Evolutionary conservation across 1,284 basidiomycete species (phyloP), one percentile per base, ranked within the genome.

Genomic region (Spongiforma sp.): DNA sequence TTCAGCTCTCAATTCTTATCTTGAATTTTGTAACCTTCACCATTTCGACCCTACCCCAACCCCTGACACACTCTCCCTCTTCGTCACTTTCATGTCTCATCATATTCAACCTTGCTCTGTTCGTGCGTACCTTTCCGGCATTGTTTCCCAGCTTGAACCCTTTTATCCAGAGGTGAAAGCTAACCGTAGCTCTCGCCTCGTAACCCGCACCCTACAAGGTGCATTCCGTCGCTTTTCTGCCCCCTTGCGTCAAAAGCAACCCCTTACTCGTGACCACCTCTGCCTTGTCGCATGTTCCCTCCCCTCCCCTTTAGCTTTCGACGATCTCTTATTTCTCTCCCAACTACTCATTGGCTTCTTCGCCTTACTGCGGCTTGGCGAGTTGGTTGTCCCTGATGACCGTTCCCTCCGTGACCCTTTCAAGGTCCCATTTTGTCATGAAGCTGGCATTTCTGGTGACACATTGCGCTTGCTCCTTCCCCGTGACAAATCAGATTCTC

Each of bases 21-120:
- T 76, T 33, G 60, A 62, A 3, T 80, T 79, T 57, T 76, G 72
- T 46, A 12, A 68, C 1, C 3, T 69, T 0, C 80, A 82, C 58
- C 24, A 72, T 10, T 68, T 81, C 5, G 67, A 75, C 1, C 19
- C 75, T 1, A 64, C 76, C 1, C 81, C 80, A 0, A 76, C 78
- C 0, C 24, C 62, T 0, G 70, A 78, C 33, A 78, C 75, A 0
- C 57, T 79, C 0, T 69, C 63, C 0, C n/a, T 64, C 3, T 63
- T 24, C 2, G 10, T 64, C 10, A 63, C 63, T 0, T 63, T 34
- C 3, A 63, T 63, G 61, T 34, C 24, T 1, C 36, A 54, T 6
- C 57, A 63, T 6, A 64, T 64, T 10, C 33, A 60, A 57, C 39
- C 74, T 65, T 6, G 14, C 1, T 64, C 76, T 0, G 72, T 78